Percentiles rank a stretch among this genome's conserved stretches.
These are phyloP conservation scores for Saccharomycopsis fodiens DNA, from an alignment of 805 yeast genomes.

Conservation along the genomic window DNA sequence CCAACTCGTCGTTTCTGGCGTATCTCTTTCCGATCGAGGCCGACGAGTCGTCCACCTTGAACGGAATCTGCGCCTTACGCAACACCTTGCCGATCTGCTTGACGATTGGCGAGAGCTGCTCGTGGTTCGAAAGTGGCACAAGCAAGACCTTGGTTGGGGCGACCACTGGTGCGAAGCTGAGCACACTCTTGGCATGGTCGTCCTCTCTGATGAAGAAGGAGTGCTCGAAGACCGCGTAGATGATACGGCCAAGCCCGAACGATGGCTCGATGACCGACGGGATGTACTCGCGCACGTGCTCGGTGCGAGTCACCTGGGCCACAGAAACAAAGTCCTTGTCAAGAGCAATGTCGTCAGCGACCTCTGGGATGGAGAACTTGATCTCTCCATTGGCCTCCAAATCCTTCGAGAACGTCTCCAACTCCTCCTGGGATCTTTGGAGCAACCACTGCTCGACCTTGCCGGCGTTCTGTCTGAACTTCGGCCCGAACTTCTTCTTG, in stretches of 20 bases:
- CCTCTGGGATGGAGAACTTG: conserved; percentile 57
- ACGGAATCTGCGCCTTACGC: conserved; percentile 78
- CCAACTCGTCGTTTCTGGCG: conserved; percentile 96
- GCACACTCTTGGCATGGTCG: conserved; percentile 77
- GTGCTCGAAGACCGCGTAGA: conserved; percentile 91
- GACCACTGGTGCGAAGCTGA: conserved; percentile 89
- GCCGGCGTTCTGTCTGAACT: conserved; percentile 95
- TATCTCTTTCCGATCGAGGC: conserved; percentile 98
- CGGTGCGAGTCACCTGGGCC: conserved; percentile 70
- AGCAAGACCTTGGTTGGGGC: conserved; percentile 97
- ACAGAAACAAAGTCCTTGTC: conserved; percentile 67
- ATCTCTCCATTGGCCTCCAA: conserved; percentile 55
- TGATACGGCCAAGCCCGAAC: conserved; percentile 96
- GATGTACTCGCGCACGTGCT: conserved; percentile 89
- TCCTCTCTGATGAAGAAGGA: conserved; percentile 92
- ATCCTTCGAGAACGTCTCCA: conserved; percentile 68
- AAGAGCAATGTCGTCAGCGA: conserved; percentile 58
- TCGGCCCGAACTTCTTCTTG: conserved; percentile 96
- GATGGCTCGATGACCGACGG: conserved; percentile 99
- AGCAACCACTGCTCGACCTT: conserved; percentile 75
- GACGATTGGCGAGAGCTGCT: conserved; percentile 69
- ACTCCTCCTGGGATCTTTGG: conserved; percentile 74
- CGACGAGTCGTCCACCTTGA: conserved; percentile 94
- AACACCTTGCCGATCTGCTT: conserved; percentile 60
- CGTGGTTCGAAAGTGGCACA: conserved; percentile 86